Evolutionary conservation across 192 early-diverging fungal genomes (phyloP).

Genomic region (Pilobolus umbonatus): DNA sequence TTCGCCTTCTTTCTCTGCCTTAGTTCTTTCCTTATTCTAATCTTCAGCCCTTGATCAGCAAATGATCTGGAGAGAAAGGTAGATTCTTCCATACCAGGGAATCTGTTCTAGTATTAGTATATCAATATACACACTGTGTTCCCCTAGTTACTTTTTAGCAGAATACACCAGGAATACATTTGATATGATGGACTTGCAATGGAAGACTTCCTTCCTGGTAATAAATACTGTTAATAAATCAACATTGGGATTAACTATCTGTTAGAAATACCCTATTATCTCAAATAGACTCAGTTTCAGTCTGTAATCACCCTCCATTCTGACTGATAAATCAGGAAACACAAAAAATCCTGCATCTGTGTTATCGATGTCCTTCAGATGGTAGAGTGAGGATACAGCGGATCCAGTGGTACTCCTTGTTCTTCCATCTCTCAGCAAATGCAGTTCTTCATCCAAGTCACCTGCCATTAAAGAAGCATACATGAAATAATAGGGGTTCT

Average conservation of each 20-base stretch:
- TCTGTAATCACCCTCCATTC: constrained; percentile 86
- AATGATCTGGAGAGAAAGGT: constrained; percentile 85
- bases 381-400: constrained; percentile 87
- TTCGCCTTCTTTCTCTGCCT: constrained; percentile 27
- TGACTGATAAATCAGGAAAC: constrained; percentile 92
- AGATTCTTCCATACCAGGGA: constrained; percentile 96
- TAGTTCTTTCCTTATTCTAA: constrained; percentile 89
- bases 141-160: constrained; percentile 57
- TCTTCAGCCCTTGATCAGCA: constrained; percentile 95
- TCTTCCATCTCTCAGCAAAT: constrained; percentile 85
- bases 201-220: constrained; percentile 68
- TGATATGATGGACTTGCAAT: constrained; percentile 83
- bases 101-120: constrained; percentile 41
- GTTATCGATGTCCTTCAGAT: constrained; percentile 83
- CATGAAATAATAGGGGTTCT: constrained; percentile 97
- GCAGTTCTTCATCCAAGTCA: constrained; percentile 79
- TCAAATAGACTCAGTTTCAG: constrained; percentile 89
- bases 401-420: constrained; percentile 90
- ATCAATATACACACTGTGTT: not conserved
- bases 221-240: constrained; percentile 13
- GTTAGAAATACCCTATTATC: constrained; percentile 61
- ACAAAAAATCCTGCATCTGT: constrained; percentile 95
- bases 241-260: constrained; percentile 1
- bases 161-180: constrained; percentile 86
- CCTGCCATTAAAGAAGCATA: constrained; percentile 86